Evolutionary conservation across 495 filamentous ascomycete species (phyloP), one percentile per base, ranked within the genome.

Genomic region (Neurospora discreta): DNA sequence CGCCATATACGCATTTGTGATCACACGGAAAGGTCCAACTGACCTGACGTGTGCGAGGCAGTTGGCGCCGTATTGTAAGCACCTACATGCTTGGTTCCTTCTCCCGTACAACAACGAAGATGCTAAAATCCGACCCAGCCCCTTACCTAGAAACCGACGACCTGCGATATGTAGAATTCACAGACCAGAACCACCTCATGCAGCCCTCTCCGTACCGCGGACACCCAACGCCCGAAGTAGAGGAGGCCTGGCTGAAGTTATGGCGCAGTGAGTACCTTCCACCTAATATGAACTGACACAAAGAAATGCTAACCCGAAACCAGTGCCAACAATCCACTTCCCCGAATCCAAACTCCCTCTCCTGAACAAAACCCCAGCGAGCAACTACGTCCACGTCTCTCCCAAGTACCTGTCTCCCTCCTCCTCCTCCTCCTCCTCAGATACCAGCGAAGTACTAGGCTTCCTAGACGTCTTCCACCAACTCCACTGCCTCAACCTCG

Each of bases 291-390:
- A n/a, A n/a, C n/a, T n/a, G n/a, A n/a, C n/a, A n/a, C n/a, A n/a
- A 36, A 36, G 33, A 36, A 36, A 36, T 36, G 4, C 33, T 36
- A 5, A 36, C 1, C 0, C 33, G 2, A 36, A 36, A 36, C n/a
- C n/a, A 58, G 69, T 70, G 40, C 69, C 69, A 33, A 58, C 39
- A 10, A 70, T 70, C 30, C 69, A 70, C 69, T 58, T 70, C 5
- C 39, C 69, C 2, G 41, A 70, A 38, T 1, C 1, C 1, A 30
- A 60, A 5, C 8, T 70, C 6, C 0, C 30, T 3, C 13, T 5
- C 3, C 18, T 70, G 0, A 70, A 70, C 69, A 70, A 70, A 33
- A 70, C 69, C 2, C 69, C 69, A 0, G 3, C 1, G 7, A 52
- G 18, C 41, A 13, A 33, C 41, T 70, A 70, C 41, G 40, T 15